Base-by-base conservation (phyloP, 2,329 filamentous ascomycete genomes). In the Simplicillium sp. region DNA sequence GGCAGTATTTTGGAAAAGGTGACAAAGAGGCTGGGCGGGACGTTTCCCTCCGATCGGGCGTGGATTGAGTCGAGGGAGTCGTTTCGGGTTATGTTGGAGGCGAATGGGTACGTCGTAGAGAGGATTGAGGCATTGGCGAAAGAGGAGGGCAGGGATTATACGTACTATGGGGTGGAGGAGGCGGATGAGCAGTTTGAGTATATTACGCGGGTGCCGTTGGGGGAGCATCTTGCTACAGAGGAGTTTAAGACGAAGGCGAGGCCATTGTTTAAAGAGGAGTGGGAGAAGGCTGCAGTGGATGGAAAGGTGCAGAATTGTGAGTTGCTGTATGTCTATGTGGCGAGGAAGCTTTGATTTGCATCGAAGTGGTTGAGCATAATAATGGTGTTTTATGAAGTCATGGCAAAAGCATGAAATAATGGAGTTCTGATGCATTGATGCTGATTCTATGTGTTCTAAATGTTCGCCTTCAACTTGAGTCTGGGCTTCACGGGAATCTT, bases 401-500 rank as follows among this genome's bases (percentile, higher is more conserved):
- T n/a, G n/a, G n/a, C n/a, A n/a, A n/a, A n/a, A n/a, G n/a, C n/a
- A n/a, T n/a, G n/a, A n/a, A n/a, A n/a, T n/a, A n/a, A n/a, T n/a
- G n/a, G n/a, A n/a, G n/a, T n/a, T n/a, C n/a, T n/a, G n/a, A n/a
- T n/a, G n/a, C n/a, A n/a, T 25, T 25, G 9, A 25, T 25, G 20
- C 9, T 6, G 6, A 9, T 9, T 25, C 20, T 25, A 25, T 25
- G 17, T 29, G 18, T 14, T 13, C 43, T 59, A 68, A 52, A 77
- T 65, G 51, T 65, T 75, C 1, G 71, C 60, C 42, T 57, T 68
- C 1, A 49, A 47, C 13, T 33, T 33, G 31, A 55, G 42, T 34
- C 52, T 63, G 7, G 68, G 64, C 44, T 61, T 60, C 18, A 71
- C 51, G 1, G 72, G 63, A 46, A 70, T 62, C 48, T 64, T 67